Percentiles rank a stretch among this genome's conserved stretches.
Evolutionary conservation across 2,329 filamentous ascomycete species (phyloP).

Genomic region (Pseudocercospora crystallina): DNA sequence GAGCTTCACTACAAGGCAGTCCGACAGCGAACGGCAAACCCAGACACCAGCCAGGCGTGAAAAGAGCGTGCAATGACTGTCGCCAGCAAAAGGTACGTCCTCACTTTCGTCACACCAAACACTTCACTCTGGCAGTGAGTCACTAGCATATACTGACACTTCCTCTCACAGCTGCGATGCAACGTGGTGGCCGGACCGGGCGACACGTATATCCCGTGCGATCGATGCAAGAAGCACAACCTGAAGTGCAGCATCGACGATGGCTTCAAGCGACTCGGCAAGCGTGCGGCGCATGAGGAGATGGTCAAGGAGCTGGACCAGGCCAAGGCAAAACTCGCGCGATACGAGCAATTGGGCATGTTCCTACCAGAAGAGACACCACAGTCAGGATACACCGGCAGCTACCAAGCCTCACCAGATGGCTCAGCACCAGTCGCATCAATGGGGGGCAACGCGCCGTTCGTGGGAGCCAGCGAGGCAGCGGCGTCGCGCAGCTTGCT

Average conservation of each 20-base stretch:
- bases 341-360: constrained; percentile 33
- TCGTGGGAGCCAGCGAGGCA: constrained; percentile 38
- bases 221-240: constrained; percentile 74
- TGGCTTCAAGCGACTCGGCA: constrained; percentile 82
- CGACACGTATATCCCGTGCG: constrained; percentile 66
- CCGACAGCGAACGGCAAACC: constrained; percentile 21
- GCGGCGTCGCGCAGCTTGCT: constrained; percentile 39
- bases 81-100: constrained; percentile 74
- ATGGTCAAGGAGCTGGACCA: constrained; percentile 81
- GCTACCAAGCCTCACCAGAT: constrained; percentile 26
- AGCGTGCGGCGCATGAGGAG: constrained; percentile 78
- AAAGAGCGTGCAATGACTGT: constrained; percentile 82
- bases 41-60: constrained; percentile 52
- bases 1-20: constrained; percentile 20
- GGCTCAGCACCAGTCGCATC: constrained; percentile 28
- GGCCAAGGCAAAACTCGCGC: constrained; percentile 33
- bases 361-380: constrained; percentile 25
- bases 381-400: constrained; percentile 22
- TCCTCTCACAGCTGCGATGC: constrained; percentile 65
- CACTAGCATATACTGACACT: constrained; percentile 15
- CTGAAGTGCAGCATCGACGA: constrained; percentile 84
- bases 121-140: neutral
- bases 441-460: constrained; percentile 29
- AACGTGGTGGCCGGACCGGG: constrained; percentile 75
- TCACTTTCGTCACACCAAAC: neutral